phyloP scores from a whole-genome alignment of 73 alveolate genomes.

The Durusdinium trenchii region DNA sequence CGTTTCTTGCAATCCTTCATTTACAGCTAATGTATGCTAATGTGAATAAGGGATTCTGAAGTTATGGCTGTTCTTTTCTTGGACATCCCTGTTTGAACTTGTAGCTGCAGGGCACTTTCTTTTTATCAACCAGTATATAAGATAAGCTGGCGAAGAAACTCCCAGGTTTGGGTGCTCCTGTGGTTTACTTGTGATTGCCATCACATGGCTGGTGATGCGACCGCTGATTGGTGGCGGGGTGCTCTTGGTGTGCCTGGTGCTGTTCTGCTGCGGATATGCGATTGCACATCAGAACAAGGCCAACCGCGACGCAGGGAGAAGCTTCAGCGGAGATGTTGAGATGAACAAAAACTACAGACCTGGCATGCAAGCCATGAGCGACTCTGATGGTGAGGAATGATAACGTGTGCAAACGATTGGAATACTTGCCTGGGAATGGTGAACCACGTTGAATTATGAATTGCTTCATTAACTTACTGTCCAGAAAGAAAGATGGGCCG shows the following conservation, averaged over 20 bases:
- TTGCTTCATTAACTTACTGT: not conserved
- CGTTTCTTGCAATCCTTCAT: too few species aligned
- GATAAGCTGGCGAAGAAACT: too few species aligned
- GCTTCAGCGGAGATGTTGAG: not conserved
- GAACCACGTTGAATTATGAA: not conserved
- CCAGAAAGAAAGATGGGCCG: too few species aligned
- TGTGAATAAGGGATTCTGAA: too few species aligned
- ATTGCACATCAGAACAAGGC: slow-evolving; percentile 39
- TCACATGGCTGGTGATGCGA: slow-evolving; percentile 68
- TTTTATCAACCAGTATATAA: too few species aligned
- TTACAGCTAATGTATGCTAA: too few species aligned
- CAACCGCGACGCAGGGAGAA: not conserved
- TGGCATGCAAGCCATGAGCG: too few species aligned
- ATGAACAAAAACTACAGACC: not conserved
- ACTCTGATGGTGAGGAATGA: not conserved
- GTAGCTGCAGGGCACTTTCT: too few species aligned
- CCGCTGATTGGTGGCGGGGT: slow-evolving; percentile 52
- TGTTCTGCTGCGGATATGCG: slow-evolving; percentile 22
- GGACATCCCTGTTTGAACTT: too few species aligned
- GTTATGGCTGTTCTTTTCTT: too few species aligned
- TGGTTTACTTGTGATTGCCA: slow-evolving; percentile 53
- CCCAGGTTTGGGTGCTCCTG: slow-evolving; percentile 93
- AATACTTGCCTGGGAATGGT: not conserved
- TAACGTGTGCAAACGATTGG: not conserved
- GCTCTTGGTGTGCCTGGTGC: slow-evolving; percentile 22